Conservation (phyloP, 2,329 filamentous ascomycete genomes). For the Fusarium zealandicum region DNA sequence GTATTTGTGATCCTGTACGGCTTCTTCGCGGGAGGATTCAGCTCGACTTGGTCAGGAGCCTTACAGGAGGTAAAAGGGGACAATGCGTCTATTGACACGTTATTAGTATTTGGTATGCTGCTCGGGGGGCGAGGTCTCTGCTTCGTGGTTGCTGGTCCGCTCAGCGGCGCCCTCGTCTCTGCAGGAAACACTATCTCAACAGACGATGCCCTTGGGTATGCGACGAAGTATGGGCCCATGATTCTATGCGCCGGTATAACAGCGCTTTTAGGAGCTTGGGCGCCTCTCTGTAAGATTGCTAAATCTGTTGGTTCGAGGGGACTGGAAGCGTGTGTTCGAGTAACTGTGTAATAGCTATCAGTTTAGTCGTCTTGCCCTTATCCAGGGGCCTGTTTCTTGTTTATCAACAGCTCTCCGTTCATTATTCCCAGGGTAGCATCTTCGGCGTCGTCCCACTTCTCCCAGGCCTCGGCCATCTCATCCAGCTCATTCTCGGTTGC, state of each 20-base stretch:
- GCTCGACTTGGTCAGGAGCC: conserved; percentile 65
- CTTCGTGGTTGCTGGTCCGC: conserved; percentile 40
- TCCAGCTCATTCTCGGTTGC: conserved; percentile 38
- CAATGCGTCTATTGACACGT: conserved; percentile 37
- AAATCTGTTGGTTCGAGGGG: conserved; percentile 14
- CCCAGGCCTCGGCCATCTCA: conserved; percentile 41
- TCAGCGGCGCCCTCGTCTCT: conserved; percentile 43
- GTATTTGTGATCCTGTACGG: conserved; percentile 68
- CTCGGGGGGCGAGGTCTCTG: conserved; percentile 43
- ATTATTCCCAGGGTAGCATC: conserved; percentile 42
- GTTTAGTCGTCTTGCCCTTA: background rate
- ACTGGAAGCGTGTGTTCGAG: conserved; percentile 4
- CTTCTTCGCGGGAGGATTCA: conserved; percentile 69
- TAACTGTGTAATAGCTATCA: conserved; percentile 50
- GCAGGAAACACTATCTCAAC: conserved; percentile 28
- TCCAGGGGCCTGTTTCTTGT: conserved; percentile 19
- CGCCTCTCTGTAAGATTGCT: conserved; percentile 51
- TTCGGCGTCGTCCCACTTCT: conserved; percentile 37
- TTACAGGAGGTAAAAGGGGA: conserved; percentile 49
- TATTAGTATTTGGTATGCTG: conserved; percentile 44
- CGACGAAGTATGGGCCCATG: conserved; percentile 45
- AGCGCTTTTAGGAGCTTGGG: conserved; percentile 44
- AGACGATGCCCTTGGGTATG: conserved; percentile 42
- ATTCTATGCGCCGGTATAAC: conserved; percentile 45
- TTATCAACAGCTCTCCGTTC: conserved; percentile 42